Conservation (phyloP, 2,329 filamentous ascomycete genomes). For the Arachnopeziza araneosa region DNA sequence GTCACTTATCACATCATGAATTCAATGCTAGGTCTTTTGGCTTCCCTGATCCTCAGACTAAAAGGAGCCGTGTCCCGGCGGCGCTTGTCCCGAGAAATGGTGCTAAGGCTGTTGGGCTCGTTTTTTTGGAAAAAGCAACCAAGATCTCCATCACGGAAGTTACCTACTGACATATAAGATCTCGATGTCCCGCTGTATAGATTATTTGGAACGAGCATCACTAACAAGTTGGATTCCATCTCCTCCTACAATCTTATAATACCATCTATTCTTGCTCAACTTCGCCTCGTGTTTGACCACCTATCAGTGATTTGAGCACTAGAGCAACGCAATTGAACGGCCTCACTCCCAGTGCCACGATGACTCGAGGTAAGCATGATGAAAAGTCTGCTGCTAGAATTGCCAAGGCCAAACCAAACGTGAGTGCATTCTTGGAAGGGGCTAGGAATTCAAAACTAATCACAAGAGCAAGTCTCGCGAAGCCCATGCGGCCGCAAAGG, state of each 20-base stretch:
- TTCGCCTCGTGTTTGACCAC: not conserved
- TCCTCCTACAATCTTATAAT: not conserved
- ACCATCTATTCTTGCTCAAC: not conserved
- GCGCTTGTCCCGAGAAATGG: not conserved
- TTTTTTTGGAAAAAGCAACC: not conserved
- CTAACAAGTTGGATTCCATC: not conserved
- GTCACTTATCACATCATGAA: not conserved
- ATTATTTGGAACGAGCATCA: not conserved
- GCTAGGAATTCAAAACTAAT: not conserved
- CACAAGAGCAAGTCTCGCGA: constrained; percentile 11
- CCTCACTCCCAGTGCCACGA: constrained; percentile 1
- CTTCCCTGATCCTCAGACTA: not conserved
- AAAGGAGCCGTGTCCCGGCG: not conserved
- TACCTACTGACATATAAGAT: not conserved
- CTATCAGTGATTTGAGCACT: not conserved
- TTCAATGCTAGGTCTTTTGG: not conserved
- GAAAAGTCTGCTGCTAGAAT: constrained; percentile 17
- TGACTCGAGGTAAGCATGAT: constrained; percentile 12
- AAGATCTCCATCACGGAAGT: not conserved
- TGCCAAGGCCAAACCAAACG: constrained; percentile 11
- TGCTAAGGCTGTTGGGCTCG: not conserved
- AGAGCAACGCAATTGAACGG: not conserved
- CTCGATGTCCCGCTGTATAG: not conserved
- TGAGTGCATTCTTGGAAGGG: constrained; percentile 7
- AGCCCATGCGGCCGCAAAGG: constrained; percentile 14